A percentile compares a stretch with the other conserved stretches of the same genome.
phyloP scores from a whole-genome alignment of 2,329 filamentous ascomycete species.

The Talaromyces albobiverticillius region DNA sequence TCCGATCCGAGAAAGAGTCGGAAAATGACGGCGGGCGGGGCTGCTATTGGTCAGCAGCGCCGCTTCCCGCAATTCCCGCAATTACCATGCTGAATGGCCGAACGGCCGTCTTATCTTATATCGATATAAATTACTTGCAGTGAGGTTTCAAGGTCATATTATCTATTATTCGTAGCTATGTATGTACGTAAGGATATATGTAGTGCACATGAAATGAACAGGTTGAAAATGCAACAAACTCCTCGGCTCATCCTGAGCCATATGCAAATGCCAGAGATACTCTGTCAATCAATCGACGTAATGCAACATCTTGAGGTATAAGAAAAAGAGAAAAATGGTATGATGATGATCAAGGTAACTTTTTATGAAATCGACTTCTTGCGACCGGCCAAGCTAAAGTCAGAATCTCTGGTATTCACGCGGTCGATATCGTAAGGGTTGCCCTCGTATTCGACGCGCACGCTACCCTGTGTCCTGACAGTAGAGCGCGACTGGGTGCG shows the following conservation, averaged over 20 bases:
- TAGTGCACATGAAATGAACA: not conserved
- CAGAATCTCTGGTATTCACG: slow-evolving; percentile 40
- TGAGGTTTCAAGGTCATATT: no score
- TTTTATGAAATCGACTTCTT: not conserved
- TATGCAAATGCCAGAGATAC: slow-evolving; percentile 11
- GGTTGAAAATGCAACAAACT: not conserved
- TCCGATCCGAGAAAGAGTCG: not conserved
- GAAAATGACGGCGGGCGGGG: no score
- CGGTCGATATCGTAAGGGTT: slow-evolving; percentile 46
- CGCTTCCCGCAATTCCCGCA: no score
- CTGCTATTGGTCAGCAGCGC: no score
- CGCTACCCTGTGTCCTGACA: slow-evolving; percentile 23
- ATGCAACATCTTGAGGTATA: not conserved
- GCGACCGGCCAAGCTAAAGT: slow-evolving; percentile 8
- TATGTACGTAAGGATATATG: not conserved
- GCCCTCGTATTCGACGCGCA: slow-evolving; percentile 30
- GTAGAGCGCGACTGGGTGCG: slow-evolving; percentile 29
- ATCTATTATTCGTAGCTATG: no score
- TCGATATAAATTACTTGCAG: no score
- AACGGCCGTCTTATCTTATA: no score
- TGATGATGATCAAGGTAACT: no score
- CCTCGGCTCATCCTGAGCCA: slow-evolving; percentile 7
- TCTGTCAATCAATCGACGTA: no score
- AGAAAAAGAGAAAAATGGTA: not conserved
- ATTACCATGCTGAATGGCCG: no score